phyloP scores from a whole-genome alignment of 2,329 filamentous ascomycete genomes.

The Aschersonia sp. region DNA sequence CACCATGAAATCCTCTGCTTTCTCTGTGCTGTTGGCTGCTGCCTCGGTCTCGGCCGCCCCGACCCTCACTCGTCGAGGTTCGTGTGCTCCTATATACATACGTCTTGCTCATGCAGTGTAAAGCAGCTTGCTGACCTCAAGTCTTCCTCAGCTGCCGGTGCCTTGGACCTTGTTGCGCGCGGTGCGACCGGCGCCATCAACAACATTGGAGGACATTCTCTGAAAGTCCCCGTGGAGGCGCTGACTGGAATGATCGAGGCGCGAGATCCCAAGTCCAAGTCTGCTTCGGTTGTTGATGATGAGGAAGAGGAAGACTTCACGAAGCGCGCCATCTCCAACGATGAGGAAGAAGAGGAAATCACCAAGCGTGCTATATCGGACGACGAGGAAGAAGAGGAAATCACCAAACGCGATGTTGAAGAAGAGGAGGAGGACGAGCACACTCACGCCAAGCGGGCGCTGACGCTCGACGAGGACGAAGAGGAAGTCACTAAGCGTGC shows the following conservation, averaged over 20 bases:
- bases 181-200: too few species aligned
- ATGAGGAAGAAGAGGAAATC: background rate
- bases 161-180: too few species aligned
- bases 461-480: background rate
- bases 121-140: too few species aligned
- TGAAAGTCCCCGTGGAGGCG: too few species aligned
- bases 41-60: constrained; percentile 1
- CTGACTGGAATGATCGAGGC: too few species aligned
- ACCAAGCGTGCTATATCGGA: background rate
- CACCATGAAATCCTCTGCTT: constrained; percentile 1
- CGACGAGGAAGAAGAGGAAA: background rate
- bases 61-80: background rate
- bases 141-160: too few species aligned
- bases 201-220: too few species aligned
- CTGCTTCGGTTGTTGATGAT: background rate
- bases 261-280: too few species aligned
- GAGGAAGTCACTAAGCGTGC: background rate
- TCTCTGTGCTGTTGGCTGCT: background rate
- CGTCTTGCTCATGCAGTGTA: background rate
- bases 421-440: background rate
- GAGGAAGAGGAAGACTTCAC: background rate
- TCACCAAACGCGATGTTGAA: background rate
- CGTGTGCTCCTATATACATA: background rate
- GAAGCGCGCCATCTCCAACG: background rate
- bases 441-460: background rate